Evolutionary conservation across 331 rosid species (phyloP).

Genomic region (Acacia concinna): DNA sequence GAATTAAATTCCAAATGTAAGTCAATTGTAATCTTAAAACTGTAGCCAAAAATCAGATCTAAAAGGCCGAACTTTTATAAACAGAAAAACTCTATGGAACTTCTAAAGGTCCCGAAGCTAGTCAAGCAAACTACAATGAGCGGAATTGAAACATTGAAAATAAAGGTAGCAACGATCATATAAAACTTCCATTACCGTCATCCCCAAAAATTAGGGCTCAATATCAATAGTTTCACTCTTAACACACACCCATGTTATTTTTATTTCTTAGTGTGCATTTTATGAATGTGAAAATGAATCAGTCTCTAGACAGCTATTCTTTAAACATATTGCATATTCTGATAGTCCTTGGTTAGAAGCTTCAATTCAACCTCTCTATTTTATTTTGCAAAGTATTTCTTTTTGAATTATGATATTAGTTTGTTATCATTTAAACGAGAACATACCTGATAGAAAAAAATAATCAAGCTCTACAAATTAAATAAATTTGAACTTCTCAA

Average conservation of each 20-base stretch:
- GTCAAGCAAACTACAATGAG: neutral
- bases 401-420: neutral
- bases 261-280: neutral
- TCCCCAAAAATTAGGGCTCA: neutral
- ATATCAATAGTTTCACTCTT: neutral
- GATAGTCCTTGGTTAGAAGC: neutral
- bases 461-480: neutral
- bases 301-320: neutral
- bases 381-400: neutral
- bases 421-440: constrained; percentile 1
- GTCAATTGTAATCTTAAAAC: neutral
- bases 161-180: neutral
- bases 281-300: constrained; percentile 1
- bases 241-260: neutral
- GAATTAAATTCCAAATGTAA: neutral
- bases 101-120: constrained; percentile 1
- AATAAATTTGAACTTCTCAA: neutral
- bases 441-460: neutral
- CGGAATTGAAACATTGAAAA: neutral
- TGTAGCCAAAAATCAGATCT: neutral
- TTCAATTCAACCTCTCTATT: neutral
- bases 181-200: neutral
- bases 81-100: neutral
- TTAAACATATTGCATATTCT: neutral
- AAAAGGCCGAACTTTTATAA: neutral